These are phyloP conservation scores for Blepharisma stoltei DNA, from an alignment of 73 alveolate species.

Conservation along the genomic window DNA sequence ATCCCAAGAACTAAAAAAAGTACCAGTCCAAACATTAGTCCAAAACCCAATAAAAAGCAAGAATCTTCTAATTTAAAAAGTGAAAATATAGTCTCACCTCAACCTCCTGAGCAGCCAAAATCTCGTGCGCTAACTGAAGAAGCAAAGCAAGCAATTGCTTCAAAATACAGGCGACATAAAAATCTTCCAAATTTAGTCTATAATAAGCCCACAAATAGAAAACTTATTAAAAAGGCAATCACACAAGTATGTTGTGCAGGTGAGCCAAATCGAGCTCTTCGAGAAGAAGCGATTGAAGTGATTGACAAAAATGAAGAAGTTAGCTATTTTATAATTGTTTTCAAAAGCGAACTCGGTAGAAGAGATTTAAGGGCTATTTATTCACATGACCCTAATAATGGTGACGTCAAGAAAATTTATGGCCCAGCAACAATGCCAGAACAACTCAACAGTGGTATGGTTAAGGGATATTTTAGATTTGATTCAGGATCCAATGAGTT, in stretches of 20 bases:
- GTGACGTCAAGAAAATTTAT: conserved; percentile 21
- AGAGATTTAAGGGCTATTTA: conserved; percentile 28
- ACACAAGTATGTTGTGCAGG: conserved; percentile 63
- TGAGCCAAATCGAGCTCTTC: conserved; percentile 44
- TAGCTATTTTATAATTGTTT: conserved; percentile 11
- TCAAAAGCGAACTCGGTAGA: not conserved
- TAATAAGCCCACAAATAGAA: conserved; percentile 51
- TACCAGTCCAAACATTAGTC: too few relatives aligned
- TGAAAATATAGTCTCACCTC: not conserved
- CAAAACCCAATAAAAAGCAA: too few relatives aligned
- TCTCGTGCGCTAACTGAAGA: not conserved
- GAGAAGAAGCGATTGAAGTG: conserved; percentile 40
- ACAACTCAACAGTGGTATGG: conserved; percentile 34
- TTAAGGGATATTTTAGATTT: conserved; percentile 39
- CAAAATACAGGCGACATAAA: conserved; percentile 4
- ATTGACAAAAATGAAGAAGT: conserved; percentile 37
- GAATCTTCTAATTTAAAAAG: not conserved
- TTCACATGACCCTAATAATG: conserved; percentile 24
- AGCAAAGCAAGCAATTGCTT: not conserved
- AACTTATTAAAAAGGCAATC: conserved; percentile 58
- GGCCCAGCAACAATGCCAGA: conserved; percentile 35
- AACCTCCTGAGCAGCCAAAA: not conserved
- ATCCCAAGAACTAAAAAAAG: too few relatives aligned
- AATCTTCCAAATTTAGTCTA: conserved; percentile 12
- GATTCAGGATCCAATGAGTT: conserved; percentile 56